These are phyloP conservation scores for Medakamo hakoo DNA, from an alignment of 139 green algal genomes.

Conservation along the genomic window DNA sequence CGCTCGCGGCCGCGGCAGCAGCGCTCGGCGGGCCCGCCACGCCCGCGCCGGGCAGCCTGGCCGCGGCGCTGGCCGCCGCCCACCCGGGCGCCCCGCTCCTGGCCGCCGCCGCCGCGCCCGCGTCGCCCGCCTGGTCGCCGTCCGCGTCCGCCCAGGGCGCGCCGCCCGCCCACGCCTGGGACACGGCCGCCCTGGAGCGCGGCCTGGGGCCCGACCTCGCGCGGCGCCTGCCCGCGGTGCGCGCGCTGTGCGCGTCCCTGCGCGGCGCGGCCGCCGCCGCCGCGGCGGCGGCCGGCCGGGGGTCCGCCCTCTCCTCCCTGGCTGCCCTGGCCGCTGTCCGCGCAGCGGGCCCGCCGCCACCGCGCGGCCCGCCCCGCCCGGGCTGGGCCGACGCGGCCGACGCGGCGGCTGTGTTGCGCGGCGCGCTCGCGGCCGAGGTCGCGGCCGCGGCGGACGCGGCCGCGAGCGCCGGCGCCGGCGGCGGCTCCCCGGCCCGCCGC, in stretches of 20 bases:
- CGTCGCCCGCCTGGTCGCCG: neutral
- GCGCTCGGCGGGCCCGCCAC: neutral
- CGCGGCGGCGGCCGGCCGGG: too few relatives aligned
- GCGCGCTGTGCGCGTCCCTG: neutral
- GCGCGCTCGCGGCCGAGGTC: neutral
- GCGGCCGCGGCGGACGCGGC: too few relatives aligned
- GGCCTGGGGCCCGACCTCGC: neutral
- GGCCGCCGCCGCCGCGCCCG: too few relatives aligned
- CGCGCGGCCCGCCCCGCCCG: too few relatives aligned
- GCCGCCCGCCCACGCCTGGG: neutral
- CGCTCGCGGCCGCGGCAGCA: neutral
- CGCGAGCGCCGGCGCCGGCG: too few relatives aligned
- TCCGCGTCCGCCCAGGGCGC: too few relatives aligned
- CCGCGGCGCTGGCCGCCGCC: neutral
- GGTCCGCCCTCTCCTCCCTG: neutral
- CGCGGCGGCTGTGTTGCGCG: neutral
- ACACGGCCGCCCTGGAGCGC: neutral
- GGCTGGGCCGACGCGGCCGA: neutral
- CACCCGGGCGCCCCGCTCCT: neutral
- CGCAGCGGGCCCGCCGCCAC: too few relatives aligned
- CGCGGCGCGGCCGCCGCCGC: too few relatives aligned
- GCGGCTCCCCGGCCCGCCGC: too few relatives aligned
- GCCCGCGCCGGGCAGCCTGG: neutral
- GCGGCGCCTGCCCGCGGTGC: neutral
- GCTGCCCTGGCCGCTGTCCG: neutral